Base-by-base conservation (phyloP, 805 yeast species). In the Clavispora phyllophila region DNA sequence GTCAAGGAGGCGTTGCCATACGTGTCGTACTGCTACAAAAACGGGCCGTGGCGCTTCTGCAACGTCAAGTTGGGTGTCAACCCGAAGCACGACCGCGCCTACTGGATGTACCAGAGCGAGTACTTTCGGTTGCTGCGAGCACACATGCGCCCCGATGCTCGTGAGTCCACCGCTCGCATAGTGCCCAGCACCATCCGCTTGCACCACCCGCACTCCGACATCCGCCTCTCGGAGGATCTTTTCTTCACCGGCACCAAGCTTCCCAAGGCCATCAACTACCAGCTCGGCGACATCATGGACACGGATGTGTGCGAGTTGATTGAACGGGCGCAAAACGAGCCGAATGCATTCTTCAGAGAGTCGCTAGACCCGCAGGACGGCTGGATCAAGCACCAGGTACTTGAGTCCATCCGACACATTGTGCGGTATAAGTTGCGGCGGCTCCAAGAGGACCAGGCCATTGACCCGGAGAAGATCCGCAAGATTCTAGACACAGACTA, bases 1-100 rank as follows among this genome's bases (percentile, higher is more conserved):
- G 56, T 91, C 35, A 81, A 84, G 52, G 81, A 76, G 48, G 95
- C 96, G 0, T 61, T 93, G 39, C 96, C 98, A 0, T 83, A 86
- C 58, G 84, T 88, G 0, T 76, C 96, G 0, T 93, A 81, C 58
- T 75, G 87, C 33, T 85, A 81, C 58, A 79, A 84, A 28, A 85
- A 84, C 55, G 99, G 99, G 0, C 99, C 98, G 0, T 93, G 96
- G 96, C 75, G 98, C 53, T 88, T 87, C 46, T 79, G 93, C 9
- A 88, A 84, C 58, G 81, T 89, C 36, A 76, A 69, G 50, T 79
- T 81, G 51, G 97, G 96, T 0, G 71, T 81, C 31, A 87, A 91
- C 62, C 97, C 98, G 0, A 66, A 76, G 33, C 53, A 62, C 2
- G 79, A 83, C 37, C 54, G 64, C 1, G 58, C 67, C 10, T 82